Conservation (phyloP, 768 basidiomycete genomes). For the Xerocomus potaroensis region DNA sequence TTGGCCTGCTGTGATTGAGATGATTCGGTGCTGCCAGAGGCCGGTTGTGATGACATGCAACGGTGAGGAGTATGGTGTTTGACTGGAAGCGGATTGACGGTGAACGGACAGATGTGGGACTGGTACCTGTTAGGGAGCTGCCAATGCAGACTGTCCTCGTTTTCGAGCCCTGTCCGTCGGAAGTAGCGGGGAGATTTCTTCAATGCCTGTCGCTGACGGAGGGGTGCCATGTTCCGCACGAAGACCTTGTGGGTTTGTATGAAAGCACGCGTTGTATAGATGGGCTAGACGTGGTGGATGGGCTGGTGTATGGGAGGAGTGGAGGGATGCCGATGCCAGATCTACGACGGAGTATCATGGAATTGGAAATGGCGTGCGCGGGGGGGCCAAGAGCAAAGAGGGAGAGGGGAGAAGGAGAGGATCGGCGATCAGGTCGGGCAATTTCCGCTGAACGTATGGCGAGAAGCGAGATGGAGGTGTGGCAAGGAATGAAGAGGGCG, state of each 20-base stretch:
- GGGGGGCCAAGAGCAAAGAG: slow-evolving; percentile 28
- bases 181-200: slow-evolving; percentile 63
- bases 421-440: slow-evolving; percentile 27
- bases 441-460: slow-evolving; percentile 32
- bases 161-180: slow-evolving; percentile 57
- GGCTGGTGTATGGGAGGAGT: slow-evolving; percentile 31
- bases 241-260: slow-evolving; percentile 45
- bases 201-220: slow-evolving; percentile 57
- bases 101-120: slow-evolving; percentile 51
- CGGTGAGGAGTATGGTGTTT: slow-evolving; percentile 44
- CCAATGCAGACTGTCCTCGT: slow-evolving; percentile 69
- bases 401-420: slow-evolving; percentile 28
- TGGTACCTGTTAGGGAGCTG: slow-evolving; percentile 69
- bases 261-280: slow-evolving; percentile 28
- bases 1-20: slow-evolving; percentile 74
- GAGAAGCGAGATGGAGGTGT: slow-evolving; percentile 12
- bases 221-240: slow-evolving; percentile 43
- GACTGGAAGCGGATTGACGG: slow-evolving; percentile 3
- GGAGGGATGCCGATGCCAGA: slow-evolving; percentile 40
- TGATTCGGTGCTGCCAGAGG: slow-evolving; percentile 79
- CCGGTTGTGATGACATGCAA: slow-evolving; percentile 96
- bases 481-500: slow-evolving; percentile 27
- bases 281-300: slow-evolving; percentile 31
- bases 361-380: slow-evolving; percentile 53
- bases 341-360: slow-evolving; percentile 60